A percentile compares a stretch with the other conserved stretches of the same genome.
Evolutionary conservation across 2,329 filamentous ascomycete species (phyloP).

Genomic region (Fusarium anguioides): DNA sequence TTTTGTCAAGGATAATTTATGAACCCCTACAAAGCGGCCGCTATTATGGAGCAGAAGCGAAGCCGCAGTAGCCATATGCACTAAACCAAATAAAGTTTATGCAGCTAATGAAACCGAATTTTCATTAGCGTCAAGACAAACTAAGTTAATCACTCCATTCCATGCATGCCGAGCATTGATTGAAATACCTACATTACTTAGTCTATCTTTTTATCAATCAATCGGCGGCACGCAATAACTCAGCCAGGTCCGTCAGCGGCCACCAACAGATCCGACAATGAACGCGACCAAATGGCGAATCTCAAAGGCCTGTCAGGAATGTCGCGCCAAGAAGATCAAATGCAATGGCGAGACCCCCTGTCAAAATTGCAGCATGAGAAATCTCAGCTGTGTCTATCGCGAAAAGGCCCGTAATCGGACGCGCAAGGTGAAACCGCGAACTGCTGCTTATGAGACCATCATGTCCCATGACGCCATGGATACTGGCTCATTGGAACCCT

Average conservation of each 20-base stretch:
- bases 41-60: constrained; percentile 5
- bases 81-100: constrained; percentile 31
- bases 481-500: constrained; percentile 32
- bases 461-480: constrained; percentile 36
- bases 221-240: constrained; percentile 1
- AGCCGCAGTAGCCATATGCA: constrained; percentile 26
- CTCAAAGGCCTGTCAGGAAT: constrained; percentile 51
- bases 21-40: constrained; percentile 2
- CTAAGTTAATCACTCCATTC: constrained; percentile 30
- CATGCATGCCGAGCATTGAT: constrained; percentile 30
- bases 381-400: constrained; percentile 47
- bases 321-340: constrained; percentile 49
- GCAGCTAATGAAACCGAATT: constrained; percentile 33
- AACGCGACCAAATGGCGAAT: constrained; percentile 48
- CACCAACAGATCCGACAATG: constrained; percentile 31
- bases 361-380: constrained; percentile 44
- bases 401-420: constrained; percentile 48
- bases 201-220: constrained; percentile 13
- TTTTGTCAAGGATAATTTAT: background rate
- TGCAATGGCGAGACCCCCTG: constrained; percentile 49
- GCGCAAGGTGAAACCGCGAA: constrained; percentile 41
- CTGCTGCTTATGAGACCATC: constrained; percentile 39
- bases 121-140: constrained; percentile 21
- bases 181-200: constrained; percentile 2
- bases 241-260: background rate